Percentiles rank a stretch among this genome's conserved stretches.
These are phyloP conservation scores for Carex littledalei DNA, from an alignment of 176 grass and related monocot genomes.

Conservation along the genomic window DNA sequence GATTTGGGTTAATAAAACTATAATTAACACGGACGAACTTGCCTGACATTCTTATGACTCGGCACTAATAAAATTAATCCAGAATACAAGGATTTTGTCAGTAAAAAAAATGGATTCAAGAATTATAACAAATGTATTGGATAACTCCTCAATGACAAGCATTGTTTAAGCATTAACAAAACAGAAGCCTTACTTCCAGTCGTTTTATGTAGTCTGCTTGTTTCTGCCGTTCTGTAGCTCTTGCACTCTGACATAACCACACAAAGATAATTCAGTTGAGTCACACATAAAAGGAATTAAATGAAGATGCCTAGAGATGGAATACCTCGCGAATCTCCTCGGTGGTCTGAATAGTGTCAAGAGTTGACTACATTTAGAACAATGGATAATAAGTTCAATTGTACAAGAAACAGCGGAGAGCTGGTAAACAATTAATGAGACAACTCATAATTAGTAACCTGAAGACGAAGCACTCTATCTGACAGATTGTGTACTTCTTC, in stretches of 20 bases:
- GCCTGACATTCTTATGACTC: not conserved
- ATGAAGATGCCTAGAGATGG: conserved; percentile 5
- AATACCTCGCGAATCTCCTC: conserved; percentile 85
- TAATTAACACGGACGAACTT: not conserved
- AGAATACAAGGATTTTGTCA: conserved; percentile 2
- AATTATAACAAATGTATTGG: not conserved
- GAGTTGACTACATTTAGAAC: conserved; percentile 50
- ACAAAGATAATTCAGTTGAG: conserved; percentile 17
- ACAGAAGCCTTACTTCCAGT: conserved; percentile 57
- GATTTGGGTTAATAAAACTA: not conserved
- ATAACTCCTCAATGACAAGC: not conserved
- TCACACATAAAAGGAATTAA: conserved; percentile 14
- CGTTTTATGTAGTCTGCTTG: conserved; percentile 63
- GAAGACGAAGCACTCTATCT: conserved; percentile 71
- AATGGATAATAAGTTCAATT: not conserved
- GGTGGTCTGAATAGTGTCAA: conserved; percentile 74
- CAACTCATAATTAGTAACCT: conserved; percentile 33
- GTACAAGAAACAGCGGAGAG: conserved; percentile 8
- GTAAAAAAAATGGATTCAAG: conserved; percentile 9
- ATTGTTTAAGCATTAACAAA: conserved; percentile 4
- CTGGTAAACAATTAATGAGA: not conserved
- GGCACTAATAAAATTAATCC: not conserved
- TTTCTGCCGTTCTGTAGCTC: conserved; percentile 58
- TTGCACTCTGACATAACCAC: conserved; percentile 62
- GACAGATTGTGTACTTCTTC: conserved; percentile 64